phyloP scores from a whole-genome alignment of 1,284 basidiomycete genomes.

The Leccinum subrobustum region DNA sequence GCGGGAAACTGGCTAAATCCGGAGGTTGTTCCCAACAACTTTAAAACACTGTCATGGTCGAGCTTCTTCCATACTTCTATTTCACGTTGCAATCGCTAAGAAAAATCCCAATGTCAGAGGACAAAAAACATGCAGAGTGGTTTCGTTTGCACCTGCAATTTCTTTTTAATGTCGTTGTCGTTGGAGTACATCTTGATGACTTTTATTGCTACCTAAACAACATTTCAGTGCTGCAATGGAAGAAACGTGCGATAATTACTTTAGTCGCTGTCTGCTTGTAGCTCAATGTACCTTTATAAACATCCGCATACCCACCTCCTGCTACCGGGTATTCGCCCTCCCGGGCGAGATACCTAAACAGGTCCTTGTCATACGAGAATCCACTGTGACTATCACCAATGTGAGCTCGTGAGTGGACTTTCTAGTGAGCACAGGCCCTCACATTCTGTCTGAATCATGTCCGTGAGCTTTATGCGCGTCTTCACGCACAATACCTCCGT shows the following conservation, averaged over 20 bases:
- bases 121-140: not conserved
- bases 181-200: conserved; percentile 5
- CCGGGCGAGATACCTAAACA: not conserved
- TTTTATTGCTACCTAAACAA: conserved; percentile 11
- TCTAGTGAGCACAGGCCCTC: not conserved
- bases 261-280: not conserved
- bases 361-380: not conserved
- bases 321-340: not conserved
- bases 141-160: not conserved
- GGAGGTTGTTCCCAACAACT: conserved; percentile 3
- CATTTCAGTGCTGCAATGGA: not conserved
- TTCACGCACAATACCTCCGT: not conserved
- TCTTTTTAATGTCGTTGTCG: conserved; percentile 1
- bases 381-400: not conserved
- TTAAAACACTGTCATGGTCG: conserved; percentile 4
- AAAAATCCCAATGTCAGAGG: not conserved
- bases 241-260: not conserved
- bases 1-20: conserved; percentile 8
- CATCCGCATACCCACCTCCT: not conserved
- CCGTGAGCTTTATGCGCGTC: not conserved
- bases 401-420: not conserved
- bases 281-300: not conserved
- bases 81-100: conserved; percentile 8
- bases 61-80: conserved; percentile 15
- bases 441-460: not conserved